Evolutionary conservation across 2,329 filamentous ascomycete species (phyloP).

Genomic region (Monilinia fructicola): DNA sequence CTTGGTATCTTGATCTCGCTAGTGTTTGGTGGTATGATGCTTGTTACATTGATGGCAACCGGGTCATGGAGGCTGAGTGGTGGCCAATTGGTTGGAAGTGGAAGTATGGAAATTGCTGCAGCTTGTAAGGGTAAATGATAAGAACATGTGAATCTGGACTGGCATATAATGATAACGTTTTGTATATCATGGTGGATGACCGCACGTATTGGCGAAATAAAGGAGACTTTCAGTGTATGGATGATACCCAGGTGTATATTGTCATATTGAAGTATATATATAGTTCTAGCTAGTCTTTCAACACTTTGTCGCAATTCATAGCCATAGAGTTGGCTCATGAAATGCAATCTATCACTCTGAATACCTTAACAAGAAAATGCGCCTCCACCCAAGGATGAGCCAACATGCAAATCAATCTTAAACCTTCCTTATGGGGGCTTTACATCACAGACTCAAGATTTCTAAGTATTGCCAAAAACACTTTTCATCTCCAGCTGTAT

Average conservation of each 20-base stretch:
- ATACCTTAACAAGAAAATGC: too few species aligned
- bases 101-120: constrained; percentile 31
- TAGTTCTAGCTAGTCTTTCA: not conserved
- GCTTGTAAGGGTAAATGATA: constrained; percentile 28
- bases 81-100: constrained; percentile 30
- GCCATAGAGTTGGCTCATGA: too few species aligned
- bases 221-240: not conserved
- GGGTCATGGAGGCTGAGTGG: constrained; percentile 27
- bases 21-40: not conserved
- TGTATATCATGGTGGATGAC: not conserved
- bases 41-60: constrained; percentile 15
- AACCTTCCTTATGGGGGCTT: too few species aligned
- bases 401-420: too few species aligned
- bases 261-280: not conserved
- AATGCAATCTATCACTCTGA: too few species aligned
- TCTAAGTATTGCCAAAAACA: too few species aligned
- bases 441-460: too few species aligned
- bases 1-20: constrained; percentile 15
- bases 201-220: not conserved
- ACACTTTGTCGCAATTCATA: not conserved
- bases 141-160: not conserved
- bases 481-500: too few species aligned
- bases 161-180: not conserved
- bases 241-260: not conserved
- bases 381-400: too few species aligned